A percentile compares a stretch with the other conserved stretches of the same genome.
Conservation (phyloP, 257 asterid species). For the Solanum peruvianum region DNA sequence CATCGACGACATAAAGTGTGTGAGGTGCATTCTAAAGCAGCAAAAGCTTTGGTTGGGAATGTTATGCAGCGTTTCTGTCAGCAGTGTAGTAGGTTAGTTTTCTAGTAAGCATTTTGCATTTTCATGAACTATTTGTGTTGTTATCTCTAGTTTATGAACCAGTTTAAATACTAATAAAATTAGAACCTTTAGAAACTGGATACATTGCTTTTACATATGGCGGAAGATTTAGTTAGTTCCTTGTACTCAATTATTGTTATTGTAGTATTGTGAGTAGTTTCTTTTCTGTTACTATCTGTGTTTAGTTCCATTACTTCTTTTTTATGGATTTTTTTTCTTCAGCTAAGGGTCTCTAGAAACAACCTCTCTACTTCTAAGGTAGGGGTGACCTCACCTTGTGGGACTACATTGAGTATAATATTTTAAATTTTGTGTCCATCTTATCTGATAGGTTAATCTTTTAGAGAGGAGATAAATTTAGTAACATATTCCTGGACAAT, state of each 20-base stretch:
- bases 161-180: background rate
- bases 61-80: slow-evolving; percentile 48
- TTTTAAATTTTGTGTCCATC: background rate
- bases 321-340: background rate
- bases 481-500: background rate
- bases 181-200: background rate
- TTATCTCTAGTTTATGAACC: background rate
- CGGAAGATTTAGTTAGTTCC: background rate
- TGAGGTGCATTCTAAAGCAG: slow-evolving; percentile 75
- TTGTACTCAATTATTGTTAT: background rate
- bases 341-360: background rate
- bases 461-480: background rate
- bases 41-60: slow-evolving; percentile 51
- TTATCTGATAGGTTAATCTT: background rate
- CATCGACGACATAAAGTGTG: slow-evolving; percentile 94
- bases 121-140: background rate
- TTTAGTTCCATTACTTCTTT: background rate
- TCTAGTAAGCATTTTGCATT: background rate
- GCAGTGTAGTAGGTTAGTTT: slow-evolving; percentile 44
- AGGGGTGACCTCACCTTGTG: background rate
- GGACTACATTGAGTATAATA: background rate
- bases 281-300: background rate
- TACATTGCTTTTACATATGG: background rate
- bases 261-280: background rate
- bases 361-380: background rate